Conservation (phyloP, 2,329 filamentous ascomycete genomes). For the Pseudogymnoascus sp. region DNA sequence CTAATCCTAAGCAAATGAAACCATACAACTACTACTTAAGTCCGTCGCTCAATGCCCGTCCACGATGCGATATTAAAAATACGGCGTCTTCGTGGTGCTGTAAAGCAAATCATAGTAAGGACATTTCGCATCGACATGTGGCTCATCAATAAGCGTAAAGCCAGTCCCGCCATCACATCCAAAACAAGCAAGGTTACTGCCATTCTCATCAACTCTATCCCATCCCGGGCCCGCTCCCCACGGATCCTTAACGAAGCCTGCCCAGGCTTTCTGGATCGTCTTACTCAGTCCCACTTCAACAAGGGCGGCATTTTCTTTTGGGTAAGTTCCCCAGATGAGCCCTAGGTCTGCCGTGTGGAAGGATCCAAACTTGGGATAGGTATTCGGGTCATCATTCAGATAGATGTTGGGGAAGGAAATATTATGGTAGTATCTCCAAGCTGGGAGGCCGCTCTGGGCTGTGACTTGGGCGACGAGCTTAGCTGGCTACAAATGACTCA, state of each 20-base stretch:
- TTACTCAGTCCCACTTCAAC: conserved; percentile 18
- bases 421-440: not conserved
- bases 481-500: not conserved
- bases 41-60: not conserved
- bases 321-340: conserved; percentile 25
- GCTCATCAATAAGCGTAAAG: not conserved
- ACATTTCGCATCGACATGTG: not conserved
- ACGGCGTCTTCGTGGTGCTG: not conserved
- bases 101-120: not conserved
- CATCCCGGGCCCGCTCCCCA: conserved; percentile 20
- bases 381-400: not conserved
- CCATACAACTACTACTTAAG: not conserved
- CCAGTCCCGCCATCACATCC: not conserved
- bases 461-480: not conserved
- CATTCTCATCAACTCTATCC: conserved; percentile 9
- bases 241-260: conserved; percentile 23
- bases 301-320: conserved; percentile 15
- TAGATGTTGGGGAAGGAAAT: not conserved
- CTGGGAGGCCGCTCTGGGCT: not conserved
- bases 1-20: too few relatives aligned
- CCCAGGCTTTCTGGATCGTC: conserved; percentile 24
- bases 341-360: conserved; percentile 30
- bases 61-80: not conserved
- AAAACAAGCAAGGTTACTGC: not conserved
- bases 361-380: conserved; percentile 17